Evolutionary conservation across 768 basidiomycete species (phyloP).

Genomic region (Rhodosporidiobolus odoratus): DNA sequence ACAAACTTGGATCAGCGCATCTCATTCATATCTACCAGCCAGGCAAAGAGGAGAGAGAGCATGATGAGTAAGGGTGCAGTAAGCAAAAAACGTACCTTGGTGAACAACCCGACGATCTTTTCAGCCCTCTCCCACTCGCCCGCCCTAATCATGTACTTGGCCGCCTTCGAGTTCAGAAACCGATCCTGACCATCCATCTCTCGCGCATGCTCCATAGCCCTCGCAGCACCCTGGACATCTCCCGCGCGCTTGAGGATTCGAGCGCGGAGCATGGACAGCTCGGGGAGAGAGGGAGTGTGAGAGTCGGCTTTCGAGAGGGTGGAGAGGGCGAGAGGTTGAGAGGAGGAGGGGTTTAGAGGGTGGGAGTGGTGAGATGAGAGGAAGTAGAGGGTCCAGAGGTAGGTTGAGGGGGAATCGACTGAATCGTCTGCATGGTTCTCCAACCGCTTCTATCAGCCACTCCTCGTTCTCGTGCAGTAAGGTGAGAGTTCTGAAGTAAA

Average conservation of each 20-base stretch:
- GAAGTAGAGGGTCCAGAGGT: conserved; percentile 93
- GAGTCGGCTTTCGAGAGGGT: conserved; percentile 61
- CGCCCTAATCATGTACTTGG: conserved; percentile 80
- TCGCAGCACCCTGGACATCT: conserved; percentile 68
- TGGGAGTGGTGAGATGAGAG: conserved; percentile 66
- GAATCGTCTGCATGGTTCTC: conserved; percentile 25
- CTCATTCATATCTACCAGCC: neutral
- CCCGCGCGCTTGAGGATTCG: conserved; percentile 81
- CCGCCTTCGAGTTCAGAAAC: conserved; percentile 87
- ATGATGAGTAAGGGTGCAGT: neutral
- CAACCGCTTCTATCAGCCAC: neutral
- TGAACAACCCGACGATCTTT: conserved; percentile 74
- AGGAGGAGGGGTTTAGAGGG: conserved; percentile 35
- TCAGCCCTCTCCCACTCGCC: conserved; percentile 73
- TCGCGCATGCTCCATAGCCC: conserved; percentile 71
- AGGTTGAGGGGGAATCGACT: conserved; percentile 65
- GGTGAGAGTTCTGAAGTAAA: neutral
- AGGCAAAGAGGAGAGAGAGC: neutral
- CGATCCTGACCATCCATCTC: conserved; percentile 87
- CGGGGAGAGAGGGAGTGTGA: conserved; percentile 92
- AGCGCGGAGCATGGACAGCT: conserved; percentile 73
- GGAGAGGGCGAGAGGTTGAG: conserved; percentile 53
- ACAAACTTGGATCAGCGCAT: neutral
- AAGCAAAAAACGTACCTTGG: conserved; percentile 68
- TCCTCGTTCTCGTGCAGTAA: neutral